Evolutionary conservation across 2,329 filamentous ascomycete species (phyloP), one percentile per base, ranked within the genome.

Genomic region (Curvularia spicifera): DNA sequence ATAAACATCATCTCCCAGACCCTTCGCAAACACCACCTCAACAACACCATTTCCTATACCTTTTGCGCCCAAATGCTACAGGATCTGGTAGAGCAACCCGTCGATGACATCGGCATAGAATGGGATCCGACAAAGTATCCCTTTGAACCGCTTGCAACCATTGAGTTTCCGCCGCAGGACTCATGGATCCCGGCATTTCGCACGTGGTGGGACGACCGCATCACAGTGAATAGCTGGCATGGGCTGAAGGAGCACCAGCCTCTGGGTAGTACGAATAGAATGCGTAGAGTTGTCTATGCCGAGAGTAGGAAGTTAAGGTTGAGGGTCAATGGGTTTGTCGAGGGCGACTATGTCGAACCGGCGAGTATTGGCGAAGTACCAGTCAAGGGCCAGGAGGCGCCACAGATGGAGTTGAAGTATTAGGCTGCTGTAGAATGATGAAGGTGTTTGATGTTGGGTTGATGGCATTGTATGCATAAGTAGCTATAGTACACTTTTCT

Each of bases 231-330:
- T 56, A 70, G 68, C 26, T 79, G 76, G 76, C 76, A 79, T 60
- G 76, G 77, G 0, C 53, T 79, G 18, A 76, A 75, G 62, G 65
- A 65, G 47, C 74, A 78, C 59, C 75, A 75, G 65, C 76, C 76
- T 4, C 69, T 79, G 1, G 77, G 78, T 1, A 75, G 71, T 58
- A 78, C 76, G 35, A 79, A 79, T 59, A 57, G 77, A 15, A 78
- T 78, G 76, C 64, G 77, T 6, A 69, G 74, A 50, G 77, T 79
- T 0, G 77, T 79, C 20, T 79, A 80, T 64, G 76, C 76, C 0
- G 76, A 78, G 69, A 73, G 68, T 44, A 72, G 76, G 66, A 77
- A 78, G 69, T 60, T 79, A 54, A 68, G 77, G 42, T 53, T 78
- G 50, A 69, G 70, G 35, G 71, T 79, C 1, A 79, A 79, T 65